Evolutionary conservation across 345 rosid species (phyloP).

Genomic region (Clausena lansium): DNA sequence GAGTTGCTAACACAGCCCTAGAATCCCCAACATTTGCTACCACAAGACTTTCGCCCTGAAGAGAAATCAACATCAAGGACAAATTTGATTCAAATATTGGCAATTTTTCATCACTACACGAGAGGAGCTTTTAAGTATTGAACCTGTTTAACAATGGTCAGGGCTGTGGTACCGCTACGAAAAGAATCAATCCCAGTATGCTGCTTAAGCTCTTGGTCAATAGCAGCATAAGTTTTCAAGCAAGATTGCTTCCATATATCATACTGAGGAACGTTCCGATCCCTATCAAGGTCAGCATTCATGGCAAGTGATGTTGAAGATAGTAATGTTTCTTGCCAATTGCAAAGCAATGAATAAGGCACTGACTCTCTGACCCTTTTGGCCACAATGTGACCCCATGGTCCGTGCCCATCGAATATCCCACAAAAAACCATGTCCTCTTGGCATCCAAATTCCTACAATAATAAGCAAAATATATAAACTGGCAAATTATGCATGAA

Average conservation of each 20-base stretch:
- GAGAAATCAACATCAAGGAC: background rate
- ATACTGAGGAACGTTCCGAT: constrained; percentile 28
- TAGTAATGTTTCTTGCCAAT: constrained; percentile 62
- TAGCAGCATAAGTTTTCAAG: constrained; percentile 62
- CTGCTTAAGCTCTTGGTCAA: constrained; percentile 73
- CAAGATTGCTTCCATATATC: constrained; percentile 74
- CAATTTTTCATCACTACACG: background rate
- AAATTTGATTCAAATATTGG: background rate
- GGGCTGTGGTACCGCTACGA: constrained; percentile 72
- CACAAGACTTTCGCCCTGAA: constrained; percentile 60
- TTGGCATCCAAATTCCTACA: constrained; percentile 83
- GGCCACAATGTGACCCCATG: constrained; percentile 84
- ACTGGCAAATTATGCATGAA: background rate
- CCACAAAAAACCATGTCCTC: constrained; percentile 85
- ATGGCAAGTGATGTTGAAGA: constrained; percentile 35
- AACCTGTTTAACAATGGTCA: constrained; percentile 80
- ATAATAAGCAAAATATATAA: background rate
- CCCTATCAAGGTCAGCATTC: constrained; percentile 27
- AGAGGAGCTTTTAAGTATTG: background rate
- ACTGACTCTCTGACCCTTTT: constrained; percentile 54
- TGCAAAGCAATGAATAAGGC: constrained; percentile 64
- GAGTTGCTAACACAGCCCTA: constrained; percentile 73
- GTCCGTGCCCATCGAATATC: constrained; percentile 93
- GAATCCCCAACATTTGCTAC: constrained; percentile 84
- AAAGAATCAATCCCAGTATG: constrained; percentile 60